phyloP scores from a whole-genome alignment of 176 grass and related monocot genomes.

The Avena insularis region DNA sequence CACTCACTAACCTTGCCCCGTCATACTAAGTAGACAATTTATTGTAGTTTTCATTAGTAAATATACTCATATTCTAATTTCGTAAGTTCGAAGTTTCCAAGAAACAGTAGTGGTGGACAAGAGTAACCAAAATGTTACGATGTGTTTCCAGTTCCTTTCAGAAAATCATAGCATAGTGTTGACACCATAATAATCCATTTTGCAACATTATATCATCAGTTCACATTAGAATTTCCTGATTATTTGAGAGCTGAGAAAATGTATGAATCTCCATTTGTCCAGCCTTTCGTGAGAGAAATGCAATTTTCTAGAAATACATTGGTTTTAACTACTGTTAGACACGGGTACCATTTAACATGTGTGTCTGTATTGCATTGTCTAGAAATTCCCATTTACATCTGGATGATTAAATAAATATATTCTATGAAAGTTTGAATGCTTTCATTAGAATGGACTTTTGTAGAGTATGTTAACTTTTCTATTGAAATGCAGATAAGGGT shows the following conservation, averaged over 20 bases:
- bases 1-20: no score
- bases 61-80: background rate
- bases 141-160: background rate
- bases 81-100: background rate
- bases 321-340: background rate
- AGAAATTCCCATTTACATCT: no score
- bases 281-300: background rate
- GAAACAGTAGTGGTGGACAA: background rate
- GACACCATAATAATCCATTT: background rate
- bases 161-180: background rate
- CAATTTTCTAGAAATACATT: background rate
- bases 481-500: background rate
- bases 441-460: background rate
- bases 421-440: background rate
- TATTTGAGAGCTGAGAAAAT: background rate
- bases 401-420: no score
- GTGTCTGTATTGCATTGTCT: background rate
- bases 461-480: background rate
- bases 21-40: background rate
- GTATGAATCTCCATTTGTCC: background rate
- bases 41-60: background rate
- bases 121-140: background rate
- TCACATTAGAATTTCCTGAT: background rate
- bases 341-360: background rate
- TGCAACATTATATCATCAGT: background rate